Evolutionary conservation across 2,329 filamentous ascomycete species (phyloP).

Genomic region (Geosmithia morbida): DNA sequence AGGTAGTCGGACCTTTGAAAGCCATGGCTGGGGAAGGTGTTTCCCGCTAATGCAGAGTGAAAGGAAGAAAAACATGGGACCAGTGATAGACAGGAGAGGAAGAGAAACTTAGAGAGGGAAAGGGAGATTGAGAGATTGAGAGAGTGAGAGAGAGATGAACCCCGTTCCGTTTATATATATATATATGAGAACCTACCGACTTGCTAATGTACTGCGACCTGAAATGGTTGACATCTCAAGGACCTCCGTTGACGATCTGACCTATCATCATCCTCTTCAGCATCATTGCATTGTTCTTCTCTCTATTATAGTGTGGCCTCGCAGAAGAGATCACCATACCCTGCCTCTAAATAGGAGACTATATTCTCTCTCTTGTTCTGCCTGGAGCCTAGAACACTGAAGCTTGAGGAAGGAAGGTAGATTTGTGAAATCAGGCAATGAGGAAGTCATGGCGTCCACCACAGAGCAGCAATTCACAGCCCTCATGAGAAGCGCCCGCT

Average conservation of each 20-base stretch:
- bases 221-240: not conserved
- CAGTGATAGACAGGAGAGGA: not conserved
- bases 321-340: not conserved
- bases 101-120: not conserved
- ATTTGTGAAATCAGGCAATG: constrained; percentile 16
- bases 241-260: not conserved
- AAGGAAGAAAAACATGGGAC: not conserved
- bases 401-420: too few species aligned
- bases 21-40: not conserved
- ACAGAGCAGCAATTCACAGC: constrained; percentile 34
- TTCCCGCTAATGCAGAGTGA: not conserved
- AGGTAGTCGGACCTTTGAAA: not conserved
- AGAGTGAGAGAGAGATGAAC: too few species aligned
- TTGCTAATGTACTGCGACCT: not conserved
- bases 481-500: constrained; percentile 36
- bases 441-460: constrained; percentile 32
- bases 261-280: not conserved
- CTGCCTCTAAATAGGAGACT: too few species aligned
- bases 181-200: not conserved
- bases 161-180: not conserved
- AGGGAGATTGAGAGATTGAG: not conserved
- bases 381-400: too few species aligned
- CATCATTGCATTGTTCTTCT: not conserved
- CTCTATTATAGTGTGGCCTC: not conserved
- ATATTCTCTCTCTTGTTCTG: not conserved